phyloP scores from a whole-genome alignment of 2,329 filamentous ascomycete species.

The Knoxdaviesia capensis region DNA sequence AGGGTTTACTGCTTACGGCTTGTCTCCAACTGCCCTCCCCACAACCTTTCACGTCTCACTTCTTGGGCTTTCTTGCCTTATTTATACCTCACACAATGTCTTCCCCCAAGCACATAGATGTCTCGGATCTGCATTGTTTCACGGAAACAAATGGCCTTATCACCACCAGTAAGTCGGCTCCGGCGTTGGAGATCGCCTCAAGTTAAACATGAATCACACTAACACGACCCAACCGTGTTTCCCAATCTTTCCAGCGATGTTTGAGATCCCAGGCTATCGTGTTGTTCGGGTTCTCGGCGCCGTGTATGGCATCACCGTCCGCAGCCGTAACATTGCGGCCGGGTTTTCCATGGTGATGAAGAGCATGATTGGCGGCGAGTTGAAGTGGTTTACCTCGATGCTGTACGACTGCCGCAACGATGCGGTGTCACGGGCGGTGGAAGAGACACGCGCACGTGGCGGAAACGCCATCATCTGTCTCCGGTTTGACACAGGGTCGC shows the following conservation, averaged over 20 bases:
- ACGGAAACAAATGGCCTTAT: constrained; percentile 41
- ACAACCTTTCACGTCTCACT: too few relatives aligned
- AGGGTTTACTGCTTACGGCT: too few relatives aligned
- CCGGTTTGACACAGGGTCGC: constrained; percentile 27
- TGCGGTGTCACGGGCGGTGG: constrained; percentile 32
- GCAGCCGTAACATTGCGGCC: constrained; percentile 36
- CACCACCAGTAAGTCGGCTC: constrained; percentile 12
- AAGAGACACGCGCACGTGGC: constrained; percentile 33
- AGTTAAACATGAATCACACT: not conserved
- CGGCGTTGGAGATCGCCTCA: not conserved
- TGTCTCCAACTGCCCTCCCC: too few relatives aligned
- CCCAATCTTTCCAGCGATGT: constrained; percentile 23
- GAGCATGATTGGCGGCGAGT: constrained; percentile 36
- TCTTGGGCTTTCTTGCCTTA: too few relatives aligned
- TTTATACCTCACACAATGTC: too few relatives aligned
- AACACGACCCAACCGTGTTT: not conserved
- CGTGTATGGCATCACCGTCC: constrained; percentile 35
- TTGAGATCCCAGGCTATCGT: constrained; percentile 40
- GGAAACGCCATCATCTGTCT: constrained; percentile 40
- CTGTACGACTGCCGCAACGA: constrained; percentile 33
- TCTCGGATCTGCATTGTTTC: constrained; percentile 34
- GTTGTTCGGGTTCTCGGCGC: constrained; percentile 35
- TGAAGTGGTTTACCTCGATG: constrained; percentile 37
- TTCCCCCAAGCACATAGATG: not conserved
- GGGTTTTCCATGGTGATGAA: constrained; percentile 34